Conservation (phyloP, 495 filamentous ascomycete genomes). For the Penicillium mononematosum region DNA sequence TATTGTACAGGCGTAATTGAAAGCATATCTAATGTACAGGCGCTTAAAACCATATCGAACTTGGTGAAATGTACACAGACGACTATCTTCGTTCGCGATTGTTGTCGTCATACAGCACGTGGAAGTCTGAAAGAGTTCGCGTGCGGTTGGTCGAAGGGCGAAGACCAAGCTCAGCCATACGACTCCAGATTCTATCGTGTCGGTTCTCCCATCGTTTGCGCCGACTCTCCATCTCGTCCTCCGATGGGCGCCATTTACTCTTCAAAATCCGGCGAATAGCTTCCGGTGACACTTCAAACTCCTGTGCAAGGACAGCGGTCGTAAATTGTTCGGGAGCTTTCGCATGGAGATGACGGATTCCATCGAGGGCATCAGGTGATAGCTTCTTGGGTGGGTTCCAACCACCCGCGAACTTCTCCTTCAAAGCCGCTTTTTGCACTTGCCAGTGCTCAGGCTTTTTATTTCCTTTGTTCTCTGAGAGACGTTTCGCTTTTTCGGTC, state of each 20-base stretch:
- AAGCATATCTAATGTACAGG: conserved; percentile 3
- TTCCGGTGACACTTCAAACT: conserved; percentile 84
- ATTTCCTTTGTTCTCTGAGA: conserved; percentile 25
- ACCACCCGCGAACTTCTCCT: conserved; percentile 68
- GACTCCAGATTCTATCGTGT: conserved; percentile 72
- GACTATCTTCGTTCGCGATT: conserved; percentile 1
- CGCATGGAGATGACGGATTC: conserved; percentile 75
- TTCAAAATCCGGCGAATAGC: conserved; percentile 82
- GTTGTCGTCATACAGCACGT: conserved; percentile 29
- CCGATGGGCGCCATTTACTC: conserved; percentile 73
- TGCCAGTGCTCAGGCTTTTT: conserved; percentile 61
- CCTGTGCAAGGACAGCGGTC: conserved; percentile 66
- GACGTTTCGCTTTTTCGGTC: conserved; percentile 11
- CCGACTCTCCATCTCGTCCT: conserved; percentile 59
- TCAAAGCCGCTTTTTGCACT: conserved; percentile 65
- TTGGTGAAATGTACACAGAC: background rate
- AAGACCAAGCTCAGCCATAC: conserved; percentile 71
- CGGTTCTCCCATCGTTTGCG: conserved; percentile 74
- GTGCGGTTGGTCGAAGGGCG: conserved; percentile 39
- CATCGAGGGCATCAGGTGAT: conserved; percentile 85
- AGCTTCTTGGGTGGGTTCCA: conserved; percentile 84
- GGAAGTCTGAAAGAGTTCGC: conserved; percentile 25
- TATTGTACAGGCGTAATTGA: conserved; percentile 2
- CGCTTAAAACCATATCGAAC: background rate
- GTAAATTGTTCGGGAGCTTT: conserved; percentile 74